A percentile compares a stretch with the other conserved stretches of the same genome.
These are phyloP conservation scores for Vitis hybrid DNA, from an alignment of 177 flowering plant species.

Conservation along the genomic window DNA sequence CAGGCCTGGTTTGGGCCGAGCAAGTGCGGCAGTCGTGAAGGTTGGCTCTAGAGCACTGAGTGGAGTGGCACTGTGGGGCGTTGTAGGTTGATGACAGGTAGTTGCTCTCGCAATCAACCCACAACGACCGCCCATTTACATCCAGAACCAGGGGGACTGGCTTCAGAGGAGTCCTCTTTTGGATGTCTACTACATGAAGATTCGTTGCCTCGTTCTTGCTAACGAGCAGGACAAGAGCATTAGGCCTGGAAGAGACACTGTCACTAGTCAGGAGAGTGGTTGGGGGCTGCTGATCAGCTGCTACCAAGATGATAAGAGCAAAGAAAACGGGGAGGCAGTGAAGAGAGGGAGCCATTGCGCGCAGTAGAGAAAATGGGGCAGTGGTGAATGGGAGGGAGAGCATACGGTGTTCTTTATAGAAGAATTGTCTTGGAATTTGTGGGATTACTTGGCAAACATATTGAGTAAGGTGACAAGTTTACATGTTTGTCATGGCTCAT, in stretches of 20 bases:
- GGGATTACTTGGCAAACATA: not conserved
- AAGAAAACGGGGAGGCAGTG: conserved; percentile 3
- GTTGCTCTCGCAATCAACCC: conserved; percentile 32
- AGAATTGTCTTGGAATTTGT: too few relatives aligned
- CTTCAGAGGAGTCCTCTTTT: conserved; percentile 30
- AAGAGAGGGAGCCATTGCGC: conserved; percentile 24
- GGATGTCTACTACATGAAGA: conserved; percentile 29
- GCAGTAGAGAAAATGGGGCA: not conserved
- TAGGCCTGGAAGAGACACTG: conserved; percentile 5
- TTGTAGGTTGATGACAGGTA: conserved; percentile 37
- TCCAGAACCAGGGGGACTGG: conserved; percentile 32
- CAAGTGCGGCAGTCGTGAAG: conserved; percentile 24
- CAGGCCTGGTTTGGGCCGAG: conserved; percentile 21
- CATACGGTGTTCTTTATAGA: not conserved
- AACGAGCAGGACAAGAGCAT: conserved; percentile 25
- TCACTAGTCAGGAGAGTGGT: not conserved
- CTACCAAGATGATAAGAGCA: conserved; percentile 1
- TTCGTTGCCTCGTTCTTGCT: conserved; percentile 20
- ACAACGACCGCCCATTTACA: conserved; percentile 33
- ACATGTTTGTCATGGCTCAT: not conserved
- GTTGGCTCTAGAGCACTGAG: conserved; percentile 31
- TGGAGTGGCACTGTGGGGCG: conserved; percentile 33
- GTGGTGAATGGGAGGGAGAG: not conserved
- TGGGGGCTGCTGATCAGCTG: not conserved
- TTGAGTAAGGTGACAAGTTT: not conserved